These are phyloP conservation scores for Striga hermonthica DNA, from an alignment of 305 asterid species.

Conservation along the genomic window DNA sequence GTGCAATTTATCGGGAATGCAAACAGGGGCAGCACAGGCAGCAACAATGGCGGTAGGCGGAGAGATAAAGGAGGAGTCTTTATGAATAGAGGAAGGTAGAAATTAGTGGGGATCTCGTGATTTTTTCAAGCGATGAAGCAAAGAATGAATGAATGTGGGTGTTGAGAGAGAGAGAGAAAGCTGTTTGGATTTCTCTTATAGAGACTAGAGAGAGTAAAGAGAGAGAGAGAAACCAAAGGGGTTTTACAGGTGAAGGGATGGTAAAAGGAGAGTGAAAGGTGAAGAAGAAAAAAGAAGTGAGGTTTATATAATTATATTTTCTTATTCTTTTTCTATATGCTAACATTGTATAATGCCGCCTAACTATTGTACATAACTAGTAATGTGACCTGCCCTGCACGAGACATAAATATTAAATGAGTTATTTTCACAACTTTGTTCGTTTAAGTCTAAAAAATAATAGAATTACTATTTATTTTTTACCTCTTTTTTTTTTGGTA, in stretches of 20 bases:
- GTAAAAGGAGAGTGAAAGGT: constrained; percentile 13
- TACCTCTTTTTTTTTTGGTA: too few species aligned
- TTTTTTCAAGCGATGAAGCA: constrained; percentile 52
- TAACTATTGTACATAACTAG: too few species aligned
- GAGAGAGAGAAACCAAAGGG: constrained; percentile 31
- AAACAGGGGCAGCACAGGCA: constrained; percentile 18
- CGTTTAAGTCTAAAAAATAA: too few species aligned
- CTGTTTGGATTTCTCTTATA: constrained; percentile 1
- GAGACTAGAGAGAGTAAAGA: constrained; percentile 35
- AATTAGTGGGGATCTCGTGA: constrained; percentile 74
- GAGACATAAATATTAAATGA: constrained; percentile 28
- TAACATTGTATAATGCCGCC: too few species aligned
- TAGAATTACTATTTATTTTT: too few species aligned
- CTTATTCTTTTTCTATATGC: not conserved
- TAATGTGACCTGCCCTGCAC: constrained; percentile 49
- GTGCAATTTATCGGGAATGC: constrained; percentile 33
- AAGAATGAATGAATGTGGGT: constrained; percentile 63
- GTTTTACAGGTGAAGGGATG: constrained; percentile 32
- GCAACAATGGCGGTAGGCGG: constrained; percentile 30
- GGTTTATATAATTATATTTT: constrained; percentile 15
- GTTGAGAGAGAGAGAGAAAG: constrained; percentile 35
- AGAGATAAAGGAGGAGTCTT: constrained; percentile 24
- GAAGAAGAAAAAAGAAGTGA: constrained; percentile 17
- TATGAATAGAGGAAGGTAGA: constrained; percentile 23
- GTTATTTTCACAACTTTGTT: not conserved